phyloP scores from a whole-genome alignment of 768 basidiomycete species.

The Inosperma sp. region DNA sequence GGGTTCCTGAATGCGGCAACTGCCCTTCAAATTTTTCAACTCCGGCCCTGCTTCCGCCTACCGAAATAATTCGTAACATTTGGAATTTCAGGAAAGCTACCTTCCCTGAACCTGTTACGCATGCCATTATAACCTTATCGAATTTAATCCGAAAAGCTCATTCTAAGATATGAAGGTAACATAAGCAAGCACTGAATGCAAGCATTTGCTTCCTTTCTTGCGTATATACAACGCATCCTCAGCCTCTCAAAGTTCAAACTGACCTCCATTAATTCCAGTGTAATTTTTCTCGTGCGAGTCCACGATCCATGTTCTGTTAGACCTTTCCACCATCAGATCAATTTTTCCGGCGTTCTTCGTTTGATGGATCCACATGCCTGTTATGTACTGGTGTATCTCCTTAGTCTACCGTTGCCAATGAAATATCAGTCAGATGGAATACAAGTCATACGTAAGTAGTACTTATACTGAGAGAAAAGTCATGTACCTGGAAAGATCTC shows the following conservation, averaged over 20 bases:
- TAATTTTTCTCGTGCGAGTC: too few species aligned
- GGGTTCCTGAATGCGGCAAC: slow-evolving; percentile 47
- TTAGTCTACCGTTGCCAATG: slow-evolving; percentile 5
- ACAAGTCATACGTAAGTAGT: slow-evolving; percentile 7
- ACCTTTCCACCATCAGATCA: slow-evolving; percentile 13
- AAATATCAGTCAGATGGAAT: slow-evolving; percentile 3
- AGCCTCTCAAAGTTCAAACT: too few species aligned
- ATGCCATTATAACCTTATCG: too few species aligned
- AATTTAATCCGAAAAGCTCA: too few species aligned
- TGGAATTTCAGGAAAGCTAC: slow-evolving; percentile 1
- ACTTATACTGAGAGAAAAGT: too few species aligned
- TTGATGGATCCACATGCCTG: slow-evolving; percentile 10
- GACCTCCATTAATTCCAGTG: too few species aligned
- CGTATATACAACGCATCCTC: too few species aligned
- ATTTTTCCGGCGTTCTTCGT: slow-evolving; percentile 18
- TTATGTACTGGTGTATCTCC: neutral
- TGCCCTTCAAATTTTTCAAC: slow-evolving; percentile 47
- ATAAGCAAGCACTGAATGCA: too few species aligned
- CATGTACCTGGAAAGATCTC: too few species aligned
- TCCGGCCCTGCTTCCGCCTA: slow-evolving; percentile 33
- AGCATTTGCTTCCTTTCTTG: too few species aligned
- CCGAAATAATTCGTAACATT: neutral
- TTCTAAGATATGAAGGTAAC: too few species aligned
- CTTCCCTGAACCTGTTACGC: neutral
- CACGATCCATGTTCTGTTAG: slow-evolving; percentile 8